These are phyloP conservation scores for Nigrospora oryzae DNA, from an alignment of 2,329 filamentous ascomycete species.

Conservation along the genomic window DNA sequence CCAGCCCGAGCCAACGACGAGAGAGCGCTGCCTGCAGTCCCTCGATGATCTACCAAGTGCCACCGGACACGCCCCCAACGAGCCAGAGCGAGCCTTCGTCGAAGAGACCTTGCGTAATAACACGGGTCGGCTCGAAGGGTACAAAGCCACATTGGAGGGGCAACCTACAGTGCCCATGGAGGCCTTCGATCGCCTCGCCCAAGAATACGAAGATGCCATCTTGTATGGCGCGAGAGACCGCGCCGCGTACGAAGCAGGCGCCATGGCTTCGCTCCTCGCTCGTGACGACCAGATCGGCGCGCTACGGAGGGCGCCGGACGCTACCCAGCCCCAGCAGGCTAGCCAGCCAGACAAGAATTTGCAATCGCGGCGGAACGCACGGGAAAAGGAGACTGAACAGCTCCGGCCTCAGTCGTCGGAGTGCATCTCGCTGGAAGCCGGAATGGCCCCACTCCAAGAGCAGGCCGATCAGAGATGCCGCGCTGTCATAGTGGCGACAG, in stretches of 20 bases:
- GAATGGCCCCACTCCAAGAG: no score
- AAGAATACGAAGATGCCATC: neutral
- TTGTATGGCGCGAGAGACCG: neutral
- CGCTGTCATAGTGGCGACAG: no score
- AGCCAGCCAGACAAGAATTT: neutral
- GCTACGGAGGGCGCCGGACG: neutral
- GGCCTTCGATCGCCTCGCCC: neutral
- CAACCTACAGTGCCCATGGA: neutral
- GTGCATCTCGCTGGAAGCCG: no score
- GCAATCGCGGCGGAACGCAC: no score
- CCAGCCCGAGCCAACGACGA: no score
- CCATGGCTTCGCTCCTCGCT: neutral
- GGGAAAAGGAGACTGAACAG: no score
- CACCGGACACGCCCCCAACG: neutral
- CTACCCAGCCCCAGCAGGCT: no score
- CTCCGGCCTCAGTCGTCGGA: no score
- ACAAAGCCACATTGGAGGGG: neutral
- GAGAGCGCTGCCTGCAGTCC: no score
- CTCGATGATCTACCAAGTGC: neutral
- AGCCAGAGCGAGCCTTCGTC: neutral
- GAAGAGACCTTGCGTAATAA: neutral
- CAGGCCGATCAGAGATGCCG: no score
- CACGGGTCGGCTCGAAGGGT: slow-evolving; percentile 2
- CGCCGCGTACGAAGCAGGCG: neutral
- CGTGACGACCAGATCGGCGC: neutral